Conservation (phyloP, 1,284 basidiomycete species). For the Cutaneotrichosporon cutaneum region DNA sequence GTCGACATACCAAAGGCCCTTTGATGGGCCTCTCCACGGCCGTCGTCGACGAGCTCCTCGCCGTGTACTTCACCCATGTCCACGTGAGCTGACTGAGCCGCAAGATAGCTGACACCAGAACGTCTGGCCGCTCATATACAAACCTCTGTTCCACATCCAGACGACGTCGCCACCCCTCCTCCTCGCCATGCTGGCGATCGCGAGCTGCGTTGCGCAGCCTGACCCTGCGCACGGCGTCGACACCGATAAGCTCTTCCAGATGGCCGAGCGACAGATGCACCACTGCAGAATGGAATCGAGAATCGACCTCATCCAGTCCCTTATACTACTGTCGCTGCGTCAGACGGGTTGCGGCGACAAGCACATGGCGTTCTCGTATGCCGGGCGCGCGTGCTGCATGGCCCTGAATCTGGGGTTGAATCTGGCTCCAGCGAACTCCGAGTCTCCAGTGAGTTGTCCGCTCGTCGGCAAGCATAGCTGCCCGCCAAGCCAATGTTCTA, state of each 20-base stretch:
- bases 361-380: slow-evolving; percentile 50
- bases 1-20: slow-evolving; percentile 9
- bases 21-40: slow-evolving; percentile 28
- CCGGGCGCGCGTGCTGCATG: slow-evolving; percentile 52
- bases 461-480: slow-evolving; percentile 28
- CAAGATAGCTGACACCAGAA: slow-evolving; percentile 29
- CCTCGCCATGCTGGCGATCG: slow-evolving; percentile 45
- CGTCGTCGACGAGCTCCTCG: slow-evolving; percentile 38
- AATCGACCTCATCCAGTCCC: slow-evolving; percentile 47
- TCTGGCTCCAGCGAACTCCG: slow-evolving; percentile 30
- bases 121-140: slow-evolving; percentile 50
- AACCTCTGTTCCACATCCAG: slow-evolving; percentile 44
- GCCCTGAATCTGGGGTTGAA: slow-evolving; percentile 54
- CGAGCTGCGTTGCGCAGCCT: slow-evolving; percentile 39
- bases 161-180: slow-evolving; percentile 36
- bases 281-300: slow-evolving; percentile 33
- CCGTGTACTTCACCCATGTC: slow-evolving; percentile 45
- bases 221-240: slow-evolving; percentile 13
- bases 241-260: slow-evolving; percentile 60
- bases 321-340: slow-evolving; percentile 53
- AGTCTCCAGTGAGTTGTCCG: slow-evolving; percentile 39
- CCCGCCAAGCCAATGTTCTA: not conserved
- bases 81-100: slow-evolving; percentile 30
- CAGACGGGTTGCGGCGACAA: slow-evolving; percentile 55
- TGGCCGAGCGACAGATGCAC: slow-evolving; percentile 39